These are phyloP conservation scores for Macrolepiota fuliginosa DNA, from an alignment of 768 basidiomycete species.

Conservation along the genomic window DNA sequence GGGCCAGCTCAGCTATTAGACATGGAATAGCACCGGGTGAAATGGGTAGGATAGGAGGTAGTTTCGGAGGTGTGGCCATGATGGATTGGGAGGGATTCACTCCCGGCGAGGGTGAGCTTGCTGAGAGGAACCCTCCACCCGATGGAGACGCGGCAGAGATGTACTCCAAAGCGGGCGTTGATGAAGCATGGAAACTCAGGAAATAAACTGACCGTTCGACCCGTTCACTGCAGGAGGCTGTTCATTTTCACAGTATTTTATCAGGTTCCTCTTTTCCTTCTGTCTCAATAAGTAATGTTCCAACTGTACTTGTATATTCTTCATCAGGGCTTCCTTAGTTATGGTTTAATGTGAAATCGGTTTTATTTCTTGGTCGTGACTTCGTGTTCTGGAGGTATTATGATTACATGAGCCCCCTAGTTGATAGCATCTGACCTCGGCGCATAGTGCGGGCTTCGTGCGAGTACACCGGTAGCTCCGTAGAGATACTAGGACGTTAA, in stretches of 20 bases:
- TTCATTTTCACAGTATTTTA: neutral
- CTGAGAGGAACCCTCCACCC: slow-evolving; percentile 46
- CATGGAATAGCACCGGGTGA: slow-evolving; percentile 40
- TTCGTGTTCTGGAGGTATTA: neutral
- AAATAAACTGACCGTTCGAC: slow-evolving; percentile 27
- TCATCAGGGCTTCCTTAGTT: neutral
- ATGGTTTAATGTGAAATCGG: neutral
- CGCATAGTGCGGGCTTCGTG: too few relatives aligned
- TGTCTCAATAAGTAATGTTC: neutral
- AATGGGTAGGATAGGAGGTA: slow-evolving; percentile 41
- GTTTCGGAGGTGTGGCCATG: slow-evolving; percentile 38
- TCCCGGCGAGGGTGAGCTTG: slow-evolving; percentile 34
- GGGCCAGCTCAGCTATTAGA: slow-evolving; percentile 46
- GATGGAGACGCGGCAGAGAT: slow-evolving; percentile 40
- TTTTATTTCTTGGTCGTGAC: neutral
- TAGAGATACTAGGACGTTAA: too few relatives aligned
- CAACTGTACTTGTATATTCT: neutral
- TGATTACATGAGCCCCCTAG: neutral
- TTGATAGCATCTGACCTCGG: too few relatives aligned
- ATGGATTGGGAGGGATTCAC: slow-evolving; percentile 40
- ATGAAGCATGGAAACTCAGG: slow-evolving; percentile 47
- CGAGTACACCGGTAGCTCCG: too few relatives aligned
- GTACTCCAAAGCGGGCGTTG: slow-evolving; percentile 44
- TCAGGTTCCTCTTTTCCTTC: neutral
- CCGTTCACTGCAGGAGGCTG: neutral